Evolutionary conservation across 192 early-diverging fungal genomes (phyloP), one percentile per base, ranked within the genome.

Genomic region (Neocallimastix lanati): DNA sequence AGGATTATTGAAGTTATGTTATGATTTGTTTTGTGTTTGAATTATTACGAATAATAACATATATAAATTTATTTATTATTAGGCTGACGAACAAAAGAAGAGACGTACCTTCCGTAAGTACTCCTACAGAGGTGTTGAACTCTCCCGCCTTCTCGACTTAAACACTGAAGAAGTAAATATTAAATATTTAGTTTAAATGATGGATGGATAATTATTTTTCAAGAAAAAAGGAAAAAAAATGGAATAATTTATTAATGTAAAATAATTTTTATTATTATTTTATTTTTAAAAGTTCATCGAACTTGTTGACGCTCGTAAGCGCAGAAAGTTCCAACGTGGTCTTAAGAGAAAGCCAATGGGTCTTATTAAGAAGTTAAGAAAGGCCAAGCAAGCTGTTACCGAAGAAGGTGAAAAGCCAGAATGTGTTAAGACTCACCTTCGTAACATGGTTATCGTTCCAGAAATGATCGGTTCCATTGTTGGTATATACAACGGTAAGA

Each of bases 361-460:
- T 78, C 87, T 98, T 80, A 98, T 98, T 92, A 98, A 98, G 94
- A 98, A 98, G 93, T 93, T 98, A 85, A 94, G 96, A 83, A 90
- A 93, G 86, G 95, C 96, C 84, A 97, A 96, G 94, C 94, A 97
- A 93, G 40, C 40, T 50, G 40, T 50, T 50, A 50, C 40, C 40
- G 40, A 50, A 50, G 91, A 93, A 79, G 92, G 94, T 50, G 96
- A 98, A 91, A 98, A 98, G 93, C 96, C 96, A 82, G 94, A 88
- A 77, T 86, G 87, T 76, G 96, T 98, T 90, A 98, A 98, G 93
- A 98, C 96, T 83, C 96, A 98, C 88, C 91, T 98, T 82, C 94
- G 96, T 86, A 92, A 96, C 93, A 98, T 98, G 96, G 96, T 98
- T 84, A 94, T 98, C 82, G 96, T 98, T 79, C 96, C 96, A 82